These are phyloP conservation scores for Annona cherimola DNA, from an alignment of 164 flowering plant species.

Conservation along the genomic window DNA sequence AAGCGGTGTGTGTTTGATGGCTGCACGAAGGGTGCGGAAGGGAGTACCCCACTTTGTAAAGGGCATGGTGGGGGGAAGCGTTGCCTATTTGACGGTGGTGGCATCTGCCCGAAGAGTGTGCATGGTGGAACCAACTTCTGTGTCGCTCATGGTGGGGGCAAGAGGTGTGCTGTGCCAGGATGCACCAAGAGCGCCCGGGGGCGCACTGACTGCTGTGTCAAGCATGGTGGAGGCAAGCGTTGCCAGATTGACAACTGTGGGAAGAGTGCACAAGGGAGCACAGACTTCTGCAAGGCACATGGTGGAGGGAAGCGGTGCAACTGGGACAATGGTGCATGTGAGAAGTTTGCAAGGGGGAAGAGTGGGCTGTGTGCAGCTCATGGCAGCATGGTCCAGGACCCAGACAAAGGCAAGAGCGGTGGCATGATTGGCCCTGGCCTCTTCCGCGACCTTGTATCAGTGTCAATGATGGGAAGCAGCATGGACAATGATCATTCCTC, in stretches of 20 bases:
- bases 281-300: constrained; percentile 91
- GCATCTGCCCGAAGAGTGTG: constrained; percentile 84
- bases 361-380: constrained; percentile 86
- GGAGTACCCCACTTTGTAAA: constrained; percentile 85
- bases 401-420: constrained; percentile 23
- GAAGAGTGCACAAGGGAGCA: constrained; percentile 94
- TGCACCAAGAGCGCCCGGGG: constrained; percentile 93
- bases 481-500: constrained; percentile 42
- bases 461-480: constrained; percentile 38
- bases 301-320: constrained; percentile 87
- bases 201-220: constrained; percentile 75
- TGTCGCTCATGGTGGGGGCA: constrained; percentile 91
- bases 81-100: constrained; percentile 77
- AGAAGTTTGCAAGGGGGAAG: constrained; percentile 82
- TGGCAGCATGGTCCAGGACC: constrained; percentile 44
- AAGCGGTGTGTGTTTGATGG: constrained; percentile 76
- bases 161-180: constrained; percentile 68
- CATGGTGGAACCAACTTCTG: constrained; percentile 88
- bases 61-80: constrained; percentile 96
- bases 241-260: constrained; percentile 60
- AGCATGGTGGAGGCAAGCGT: constrained; percentile 91
- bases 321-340: constrained; percentile 69
- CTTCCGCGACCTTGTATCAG: constrained; percentile 62
- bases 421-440: constrained; percentile 62
- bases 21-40: constrained; percentile 94